Evolutionary conservation across 1,139 yeast genomes (phyloP).

Genomic region (Nakaseomyces delphensis): DNA sequence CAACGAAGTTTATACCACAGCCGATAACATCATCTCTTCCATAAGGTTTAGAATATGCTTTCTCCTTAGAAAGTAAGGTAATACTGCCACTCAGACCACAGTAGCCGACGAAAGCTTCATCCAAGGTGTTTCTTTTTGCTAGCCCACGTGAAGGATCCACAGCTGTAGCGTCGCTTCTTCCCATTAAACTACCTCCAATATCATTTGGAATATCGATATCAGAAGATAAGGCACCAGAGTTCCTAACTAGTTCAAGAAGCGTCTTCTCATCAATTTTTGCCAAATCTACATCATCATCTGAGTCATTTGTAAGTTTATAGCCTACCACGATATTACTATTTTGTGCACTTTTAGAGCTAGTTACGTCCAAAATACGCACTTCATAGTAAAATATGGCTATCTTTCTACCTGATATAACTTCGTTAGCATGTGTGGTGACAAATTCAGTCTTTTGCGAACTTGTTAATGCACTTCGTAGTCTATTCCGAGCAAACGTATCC

Average conservation of each 20-base stretch:
- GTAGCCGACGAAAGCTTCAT: slow-evolving; percentile 44
- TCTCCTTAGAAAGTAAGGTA: slow-evolving; percentile 33
- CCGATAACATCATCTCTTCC: slow-evolving; percentile 64
- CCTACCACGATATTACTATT: slow-evolving; percentile 40
- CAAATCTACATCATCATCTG: slow-evolving; percentile 5
- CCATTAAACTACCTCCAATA: slow-evolving; percentile 10
- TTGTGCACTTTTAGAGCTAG: slow-evolving; percentile 33
- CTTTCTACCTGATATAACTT: slow-evolving; percentile 36
- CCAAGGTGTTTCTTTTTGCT: slow-evolving; percentile 10
- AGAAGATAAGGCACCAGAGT: slow-evolving; percentile 8
- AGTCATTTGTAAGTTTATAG: slow-evolving; percentile 24
- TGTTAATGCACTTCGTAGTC: slow-evolving; percentile 18
- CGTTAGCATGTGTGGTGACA: slow-evolving; percentile 38
- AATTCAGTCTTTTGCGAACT: slow-evolving; percentile 28
- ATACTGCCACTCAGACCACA: slow-evolving; percentile 50
- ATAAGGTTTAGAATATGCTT: slow-evolving; percentile 40
- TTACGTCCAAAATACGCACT: slow-evolving; percentile 34
- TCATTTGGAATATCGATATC: slow-evolving; percentile 8
- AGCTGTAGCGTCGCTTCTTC: slow-evolving; percentile 11
- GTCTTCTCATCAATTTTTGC: slow-evolving; percentile 3
- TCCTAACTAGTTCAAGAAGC: slow-evolving; percentile 3
- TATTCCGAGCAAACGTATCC: slow-evolving; percentile 15
- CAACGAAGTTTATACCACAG: slow-evolving; percentile 69
- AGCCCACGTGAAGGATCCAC: slow-evolving; percentile 12
- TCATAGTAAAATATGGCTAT: slow-evolving; percentile 52